Base-by-base conservation (phyloP, 306 rosid species). In the Castanopsis chinensis region DNA sequence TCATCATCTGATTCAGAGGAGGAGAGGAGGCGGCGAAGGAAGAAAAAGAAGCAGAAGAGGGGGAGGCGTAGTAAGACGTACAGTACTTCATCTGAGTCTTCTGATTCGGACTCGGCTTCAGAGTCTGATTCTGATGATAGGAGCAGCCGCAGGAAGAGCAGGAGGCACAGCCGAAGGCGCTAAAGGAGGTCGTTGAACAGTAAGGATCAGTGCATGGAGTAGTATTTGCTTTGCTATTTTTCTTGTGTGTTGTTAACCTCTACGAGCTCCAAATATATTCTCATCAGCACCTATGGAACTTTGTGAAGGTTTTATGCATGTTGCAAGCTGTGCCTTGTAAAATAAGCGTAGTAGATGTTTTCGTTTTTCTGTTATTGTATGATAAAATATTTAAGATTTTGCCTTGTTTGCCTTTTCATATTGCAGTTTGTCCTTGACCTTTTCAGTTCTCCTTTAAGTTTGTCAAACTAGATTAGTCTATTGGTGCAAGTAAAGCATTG, bases 1-100 rank as follows among this genome's bases (percentile, higher is more conserved):
- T 90, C 97, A 35, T 94, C 94, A 6, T 86, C 99, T 75, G 99
- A 91, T 80, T 95, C 98, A 5, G 97, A 89, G 83, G 91, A 87
- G 59, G 97, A 91, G 85, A 90, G 94, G 81, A 84, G 88, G 79
- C 81, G 78, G 51, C 81, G 81, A 80, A 92, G 86, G 90, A 89
- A 71, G 90, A 88, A 86, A 83, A 92, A 92, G 89, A 86, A 88
- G 92, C 93, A 85, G 85, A 88, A 87, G 83, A 81, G 85, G 81
- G 85, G 76, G 74, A 86, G 90, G 74, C 87, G 84, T 41, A 90
- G 84, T 41, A 90, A 79, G 82, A 92, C 90, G 87, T 76, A 87
- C 83, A 85, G 91, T 72, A 83, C 94, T 35, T 92, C 97, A 33
- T 92, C 98, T 3, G 98, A 92, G 71, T 94, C 97, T 54, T 91